A percentile compares a stretch with the other conserved stretches of the same genome.
Conservation (phyloP, 257 asterid genomes). For the Lavandula angustifolia region DNA sequence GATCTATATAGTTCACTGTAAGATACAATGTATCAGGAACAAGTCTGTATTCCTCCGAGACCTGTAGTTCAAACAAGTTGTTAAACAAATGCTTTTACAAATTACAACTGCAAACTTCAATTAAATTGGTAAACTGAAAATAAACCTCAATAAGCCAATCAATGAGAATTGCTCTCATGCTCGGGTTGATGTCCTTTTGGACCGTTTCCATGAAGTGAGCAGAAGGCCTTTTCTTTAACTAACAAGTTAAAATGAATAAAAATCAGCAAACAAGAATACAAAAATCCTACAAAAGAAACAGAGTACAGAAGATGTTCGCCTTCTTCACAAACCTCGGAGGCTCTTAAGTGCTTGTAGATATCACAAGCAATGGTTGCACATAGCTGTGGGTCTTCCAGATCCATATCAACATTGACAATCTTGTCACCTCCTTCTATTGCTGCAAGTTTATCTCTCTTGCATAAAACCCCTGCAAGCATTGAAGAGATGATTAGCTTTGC, state of each 20-base stretch:
- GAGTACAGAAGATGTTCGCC: too few relatives aligned
- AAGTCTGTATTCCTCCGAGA: slow-evolving; percentile 86
- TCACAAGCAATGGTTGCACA: slow-evolving; percentile 93
- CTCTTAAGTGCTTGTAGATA: slow-evolving; percentile 83
- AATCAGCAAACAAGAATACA: neutral
- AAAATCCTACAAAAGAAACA: neutral
- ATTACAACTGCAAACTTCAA: neutral
- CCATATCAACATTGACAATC: slow-evolving; percentile 59
- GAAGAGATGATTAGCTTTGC: slow-evolving; percentile 6
- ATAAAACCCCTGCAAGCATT: slow-evolving; percentile 47
- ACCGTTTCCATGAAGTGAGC: slow-evolving; percentile 57
- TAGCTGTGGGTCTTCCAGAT: slow-evolving; percentile 74
- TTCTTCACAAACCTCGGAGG: slow-evolving; percentile 56
- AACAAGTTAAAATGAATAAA: slow-evolving; percentile 20
- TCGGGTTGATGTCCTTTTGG: slow-evolving; percentile 53
- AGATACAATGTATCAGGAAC: slow-evolving; percentile 86
- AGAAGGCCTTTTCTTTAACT: slow-evolving; percentile 76
- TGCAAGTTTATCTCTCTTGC: slow-evolving; percentile 65
- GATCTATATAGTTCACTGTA: slow-evolving; percentile 87
- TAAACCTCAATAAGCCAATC: slow-evolving; percentile 38
- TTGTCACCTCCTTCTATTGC: slow-evolving; percentile 42
- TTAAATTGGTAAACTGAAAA: neutral
- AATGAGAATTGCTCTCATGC: slow-evolving; percentile 54
- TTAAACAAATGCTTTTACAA: slow-evolving; percentile 15
- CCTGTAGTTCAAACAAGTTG: slow-evolving; percentile 42